Evolutionary conservation across 441 rosid species (phyloP).

Genomic region (Dalechampia spathulata): DNA sequence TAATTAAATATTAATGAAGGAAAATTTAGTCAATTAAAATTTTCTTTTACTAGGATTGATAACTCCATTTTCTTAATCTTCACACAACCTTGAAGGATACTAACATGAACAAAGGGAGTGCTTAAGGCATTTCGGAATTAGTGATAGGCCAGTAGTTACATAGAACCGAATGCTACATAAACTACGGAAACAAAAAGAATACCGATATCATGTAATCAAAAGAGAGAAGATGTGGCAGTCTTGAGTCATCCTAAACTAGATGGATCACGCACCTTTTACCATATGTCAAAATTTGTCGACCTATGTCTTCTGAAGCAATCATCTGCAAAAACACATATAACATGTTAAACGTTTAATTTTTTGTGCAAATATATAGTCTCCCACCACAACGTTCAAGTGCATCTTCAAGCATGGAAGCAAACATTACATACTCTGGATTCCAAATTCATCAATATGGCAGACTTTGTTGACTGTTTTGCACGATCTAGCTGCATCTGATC

Average conservation of each 20-base stretch:
- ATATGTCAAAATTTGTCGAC: constrained; percentile 76
- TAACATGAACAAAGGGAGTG: no score
- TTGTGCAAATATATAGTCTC: background rate
- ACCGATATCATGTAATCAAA: background rate
- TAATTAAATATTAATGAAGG: no score
- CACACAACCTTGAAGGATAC: no score
- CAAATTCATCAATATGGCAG: constrained; percentile 80
- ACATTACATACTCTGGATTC: constrained; percentile 64
- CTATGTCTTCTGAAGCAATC: constrained; percentile 74
- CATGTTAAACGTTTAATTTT: constrained; percentile 1
- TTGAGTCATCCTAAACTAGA: background rate
- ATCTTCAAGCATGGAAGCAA: background rate
- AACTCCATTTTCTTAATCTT: no score
- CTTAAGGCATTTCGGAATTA: no score
- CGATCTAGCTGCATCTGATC: constrained; percentile 52
- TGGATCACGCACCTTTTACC: constrained; percentile 57
- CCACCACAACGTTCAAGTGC: background rate
- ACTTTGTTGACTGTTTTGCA: constrained; percentile 64
- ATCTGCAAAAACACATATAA: constrained; percentile 31
- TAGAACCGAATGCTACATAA: no score
- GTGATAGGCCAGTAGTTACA: no score
- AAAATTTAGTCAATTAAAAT: no score
- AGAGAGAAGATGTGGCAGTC: background rate
- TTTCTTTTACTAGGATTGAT: no score
- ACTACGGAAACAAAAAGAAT: background rate